A percentile compares a stretch with the other conserved stretches of the same genome.
Conservation (phyloP, 2,329 filamentous ascomycete species). For the Cordyceps cicadae region DNA sequence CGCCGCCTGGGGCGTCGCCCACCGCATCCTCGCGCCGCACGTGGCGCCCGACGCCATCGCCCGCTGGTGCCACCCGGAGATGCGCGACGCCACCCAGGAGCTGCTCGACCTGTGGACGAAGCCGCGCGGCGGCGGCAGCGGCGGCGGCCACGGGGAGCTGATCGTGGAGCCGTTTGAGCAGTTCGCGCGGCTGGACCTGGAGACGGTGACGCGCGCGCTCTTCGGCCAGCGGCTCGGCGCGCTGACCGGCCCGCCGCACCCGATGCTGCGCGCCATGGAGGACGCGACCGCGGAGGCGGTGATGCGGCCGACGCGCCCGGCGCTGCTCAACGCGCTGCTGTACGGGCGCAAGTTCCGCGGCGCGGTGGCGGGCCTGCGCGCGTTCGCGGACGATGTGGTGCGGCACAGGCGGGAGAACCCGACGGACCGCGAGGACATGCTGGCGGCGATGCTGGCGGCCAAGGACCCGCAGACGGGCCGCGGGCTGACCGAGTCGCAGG, state of each 20-base stretch:
- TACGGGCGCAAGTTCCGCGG: slow-evolving; percentile 45
- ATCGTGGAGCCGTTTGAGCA: slow-evolving; percentile 38
- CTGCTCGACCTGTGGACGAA: slow-evolving; percentile 42
- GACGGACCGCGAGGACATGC: slow-evolving; percentile 49
- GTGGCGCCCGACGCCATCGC: slow-evolving; percentile 27
- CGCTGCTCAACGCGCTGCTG: slow-evolving; percentile 43
- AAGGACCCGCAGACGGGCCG: slow-evolving; percentile 55
- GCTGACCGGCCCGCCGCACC: slow-evolving; percentile 37
- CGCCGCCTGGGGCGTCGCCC: slow-evolving; percentile 40
- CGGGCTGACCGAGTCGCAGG: slow-evolving; percentile 47
- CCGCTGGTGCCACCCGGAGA: slow-evolving; percentile 33
- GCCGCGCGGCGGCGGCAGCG: slow-evolving; percentile 22
- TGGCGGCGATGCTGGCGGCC: slow-evolving; percentile 50
- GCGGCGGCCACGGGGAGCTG: slow-evolving; percentile 21
- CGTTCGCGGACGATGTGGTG: slow-evolving; percentile 49
- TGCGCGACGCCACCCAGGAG: slow-evolving; percentile 41
- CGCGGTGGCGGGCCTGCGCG: slow-evolving; percentile 45
- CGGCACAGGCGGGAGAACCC: slow-evolving; percentile 45
- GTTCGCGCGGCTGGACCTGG: slow-evolving; percentile 46
- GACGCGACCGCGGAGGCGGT: slow-evolving; percentile 47
- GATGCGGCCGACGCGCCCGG: slow-evolving; percentile 43
- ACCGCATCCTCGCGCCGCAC: slow-evolving; percentile 43
- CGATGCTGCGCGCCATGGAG: slow-evolving; percentile 46
- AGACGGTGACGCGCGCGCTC: slow-evolving; percentile 40
- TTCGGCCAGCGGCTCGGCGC: slow-evolving; percentile 42